phyloP scores from a whole-genome alignment of 345 rosid genomes.

The Eutrema yunnanense region DNA sequence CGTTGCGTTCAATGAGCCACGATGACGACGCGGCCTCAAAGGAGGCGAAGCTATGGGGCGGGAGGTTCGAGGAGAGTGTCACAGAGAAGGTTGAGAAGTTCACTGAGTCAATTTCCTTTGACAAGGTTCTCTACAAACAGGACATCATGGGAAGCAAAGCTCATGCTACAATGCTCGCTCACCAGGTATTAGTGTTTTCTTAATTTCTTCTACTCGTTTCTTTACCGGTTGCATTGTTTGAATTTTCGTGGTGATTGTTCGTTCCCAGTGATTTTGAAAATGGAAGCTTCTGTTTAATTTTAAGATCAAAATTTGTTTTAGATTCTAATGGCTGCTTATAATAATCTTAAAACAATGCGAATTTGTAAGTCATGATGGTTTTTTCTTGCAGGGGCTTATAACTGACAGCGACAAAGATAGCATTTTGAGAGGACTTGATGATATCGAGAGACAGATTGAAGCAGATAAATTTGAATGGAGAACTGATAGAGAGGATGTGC shows the following conservation, averaged over 20 bases:
- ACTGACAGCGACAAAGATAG: conserved; percentile 54
- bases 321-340: background rate
- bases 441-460: conserved; percentile 59
- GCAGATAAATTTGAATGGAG: conserved; percentile 76
- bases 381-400: conserved; percentile 57
- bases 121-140: conserved; percentile 77
- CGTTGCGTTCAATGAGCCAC: conserved; percentile 39
- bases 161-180: conserved; percentile 89
- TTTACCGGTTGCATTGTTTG: background rate
- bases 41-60: conserved; percentile 94
- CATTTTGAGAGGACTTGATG: conserved; percentile 72
- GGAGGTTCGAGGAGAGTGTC: conserved; percentile 88
- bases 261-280: background rate
- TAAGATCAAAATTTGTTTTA: background rate
- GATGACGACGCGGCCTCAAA: conserved; percentile 34
- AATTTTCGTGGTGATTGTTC: background rate
- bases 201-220: background rate
- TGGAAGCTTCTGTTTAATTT: background rate
- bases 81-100: conserved; percentile 82
- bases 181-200: conserved; percentile 42
- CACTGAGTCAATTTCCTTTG: conserved; percentile 88
- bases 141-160: conserved; percentile 95
- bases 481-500: conserved; percentile 91
- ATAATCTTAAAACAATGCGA: background rate
- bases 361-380: background rate